Evolutionary conservation across 768 basidiomycete genomes (phyloP), one percentile per base, ranked within the genome.

Genomic region (Pleurotus giganteus): DNA sequence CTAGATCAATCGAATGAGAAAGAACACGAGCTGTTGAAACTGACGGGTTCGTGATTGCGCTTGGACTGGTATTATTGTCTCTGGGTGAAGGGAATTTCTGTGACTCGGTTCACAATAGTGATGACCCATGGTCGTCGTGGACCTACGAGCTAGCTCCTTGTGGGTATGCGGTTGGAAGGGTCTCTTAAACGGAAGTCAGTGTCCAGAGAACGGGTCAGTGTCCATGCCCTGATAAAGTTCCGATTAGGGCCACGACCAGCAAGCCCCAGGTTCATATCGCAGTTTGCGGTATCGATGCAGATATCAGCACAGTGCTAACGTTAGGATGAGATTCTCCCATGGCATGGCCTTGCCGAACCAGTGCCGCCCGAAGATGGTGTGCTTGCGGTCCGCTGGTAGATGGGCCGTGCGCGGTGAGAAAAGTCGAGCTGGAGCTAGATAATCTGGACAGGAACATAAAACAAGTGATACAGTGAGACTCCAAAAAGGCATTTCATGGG

Each of bases 401-500:
- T 50, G 49, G 31, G 27, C n/a, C 24, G 24, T 32, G 34, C 24
- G 34, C 34, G 19, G 43, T 27, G 24, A 45, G 43, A 27, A 12
- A 6, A n/a, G n/a, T 41, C 43, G 21, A 32, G 24, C n/a, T n/a
- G n/a, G n/a, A n/a, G n/a, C n/a, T n/a, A n/a, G n/a, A n/a, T n/a
- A n/a, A n/a, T n/a, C n/a, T 45, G 15, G 13, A 45, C 13, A 45
- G n/a, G 43, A 19, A 45, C 24, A 27, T 45, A 21, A 45, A 13
- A 27, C 23, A 31, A 27, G 15, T 47, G n/a, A 47, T 28, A 15
- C 23, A 47, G 27, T 27, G 27, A 29, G 46, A 27, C 46, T 50
- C 49, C 9, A 50, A 50, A 50, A 50, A 50, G 49, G 49, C 49
- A 50, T 50, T 32, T 36, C 31, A 27, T 50, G 49, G 49, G 49